Base-by-base conservation (phyloP, 176 grass and related monocot species). In the Oryza meyeriana region DNA sequence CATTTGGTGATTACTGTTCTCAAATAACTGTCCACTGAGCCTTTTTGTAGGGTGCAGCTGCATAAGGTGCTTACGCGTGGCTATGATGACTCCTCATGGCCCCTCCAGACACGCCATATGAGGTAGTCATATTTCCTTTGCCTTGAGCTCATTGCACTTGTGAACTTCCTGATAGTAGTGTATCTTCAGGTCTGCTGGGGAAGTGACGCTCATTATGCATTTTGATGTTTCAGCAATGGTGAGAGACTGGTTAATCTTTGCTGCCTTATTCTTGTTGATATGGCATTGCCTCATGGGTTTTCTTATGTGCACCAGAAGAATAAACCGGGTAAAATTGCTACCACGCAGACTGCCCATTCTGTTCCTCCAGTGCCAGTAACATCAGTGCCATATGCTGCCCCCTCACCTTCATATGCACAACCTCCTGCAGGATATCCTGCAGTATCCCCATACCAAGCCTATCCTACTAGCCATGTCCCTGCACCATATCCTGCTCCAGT, bases 141-240 rank as follows among this genome's bases (percentile, higher is more conserved):
- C 72, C 65, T 79, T 86, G 55, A 58, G 7, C 0, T 11, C 63
- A 70, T 64, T 86, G 67, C 1, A 68, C 39, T 63, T 65, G 5
- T 33, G 31, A 33, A 89, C 50, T 48, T 96, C 64, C 25, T 77
- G 35, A 87, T 31, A 69, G 12, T 64, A 9, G 18, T 27, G 10
- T 29, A 57, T 66, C 70, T 85, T 31, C 71, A 98, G 95, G 79
- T 88, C 83, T 74, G 92, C 86, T 12, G 92, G 95, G 70, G 92
- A 92, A 75, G 81, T 94, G 50, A 91, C 85, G 24, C 77, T 98
- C 22, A 91, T 98, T 61, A 84, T 98, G 95, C 90, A 94, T 61
- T 78, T 87, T 41, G 85, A 94, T 89, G 88, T 93, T 47, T 86
- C 78, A 48, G 91, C 88, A 88, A 87, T 91, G 88, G 83, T 91